Conservation (phyloP, 208 protist genomes). For the Trypanosoma boissoni region DNA sequence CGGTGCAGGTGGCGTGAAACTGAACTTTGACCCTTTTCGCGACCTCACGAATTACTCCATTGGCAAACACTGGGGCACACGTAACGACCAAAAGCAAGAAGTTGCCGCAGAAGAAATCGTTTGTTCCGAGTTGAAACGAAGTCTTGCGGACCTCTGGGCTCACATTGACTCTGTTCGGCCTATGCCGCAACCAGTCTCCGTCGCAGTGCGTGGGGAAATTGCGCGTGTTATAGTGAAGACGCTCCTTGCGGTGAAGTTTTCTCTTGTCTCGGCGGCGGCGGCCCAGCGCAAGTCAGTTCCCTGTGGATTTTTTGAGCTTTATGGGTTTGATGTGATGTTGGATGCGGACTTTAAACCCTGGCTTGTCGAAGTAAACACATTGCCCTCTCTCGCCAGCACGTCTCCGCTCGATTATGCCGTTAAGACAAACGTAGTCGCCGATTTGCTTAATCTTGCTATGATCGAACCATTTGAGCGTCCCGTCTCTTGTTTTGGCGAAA, state of each 20-base stretch:
- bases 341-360: constrained; percentile 64
- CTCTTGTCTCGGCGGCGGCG: constrained; percentile 30
- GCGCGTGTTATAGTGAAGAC: constrained; percentile 69
- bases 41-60: constrained; percentile 94
- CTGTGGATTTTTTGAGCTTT: constrained; percentile 85
- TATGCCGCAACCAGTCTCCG: constrained; percentile 26
- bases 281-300: constrained; percentile 21
- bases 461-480: constrained; percentile 73
- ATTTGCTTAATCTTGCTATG: constrained; percentile 85
- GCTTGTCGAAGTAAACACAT: constrained; percentile 91
- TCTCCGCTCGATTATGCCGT: constrained; percentile 83
- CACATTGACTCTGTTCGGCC: constrained; percentile 39
- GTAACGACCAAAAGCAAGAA: constrained; percentile 1
- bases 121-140: no score
- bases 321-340: constrained; percentile 92
- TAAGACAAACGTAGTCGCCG: constrained; percentile 85
- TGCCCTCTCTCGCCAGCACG: constrained; percentile 89
- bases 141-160: constrained; percentile 55
- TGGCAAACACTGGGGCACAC: constrained; percentile 47
- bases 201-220: constrained; percentile 54
- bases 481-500: constrained; percentile 12
- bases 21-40: constrained; percentile 49
- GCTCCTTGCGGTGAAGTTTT: constrained; percentile 50
- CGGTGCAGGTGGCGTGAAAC: constrained; percentile 12
- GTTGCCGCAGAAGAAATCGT: no score